phyloP scores from a whole-genome alignment of 2,329 filamentous ascomycete genomes.

The Paecilomyces formosus region DNA sequence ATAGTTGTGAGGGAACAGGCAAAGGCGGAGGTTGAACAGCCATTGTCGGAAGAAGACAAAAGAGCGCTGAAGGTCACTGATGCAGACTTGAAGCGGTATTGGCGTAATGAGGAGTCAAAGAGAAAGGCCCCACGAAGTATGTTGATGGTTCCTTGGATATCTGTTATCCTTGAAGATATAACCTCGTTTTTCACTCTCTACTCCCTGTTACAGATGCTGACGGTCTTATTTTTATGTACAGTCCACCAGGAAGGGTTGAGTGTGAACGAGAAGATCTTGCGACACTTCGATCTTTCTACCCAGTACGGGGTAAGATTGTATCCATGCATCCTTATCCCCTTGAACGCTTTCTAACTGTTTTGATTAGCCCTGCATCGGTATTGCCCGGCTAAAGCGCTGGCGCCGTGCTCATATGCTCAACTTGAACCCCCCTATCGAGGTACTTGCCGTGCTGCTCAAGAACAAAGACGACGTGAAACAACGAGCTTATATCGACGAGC shows the following conservation, averaged over 20 bases:
- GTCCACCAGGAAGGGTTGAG: conserved; percentile 71
- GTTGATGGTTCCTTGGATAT: conserved; percentile 4
- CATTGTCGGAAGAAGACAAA: conserved; percentile 25
- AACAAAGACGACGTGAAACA: conserved; percentile 43
- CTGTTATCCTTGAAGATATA: neutral
- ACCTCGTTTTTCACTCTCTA: too few relatives aligned
- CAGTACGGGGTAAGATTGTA: conserved; percentile 73
- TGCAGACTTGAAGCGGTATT: conserved; percentile 68
- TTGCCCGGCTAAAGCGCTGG: conserved; percentile 76
- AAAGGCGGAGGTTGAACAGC: conserved; percentile 34
- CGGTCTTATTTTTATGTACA: conserved; percentile 1
- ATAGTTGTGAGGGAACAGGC: conserved; percentile 40
- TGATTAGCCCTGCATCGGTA: conserved; percentile 76
- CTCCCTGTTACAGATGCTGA: neutral
- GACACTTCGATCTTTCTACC: conserved; percentile 86
- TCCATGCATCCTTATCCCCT: neutral
- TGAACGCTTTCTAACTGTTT: conserved; percentile 6
- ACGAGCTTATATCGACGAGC: conserved; percentile 55
- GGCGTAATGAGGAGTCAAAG: conserved; percentile 62
- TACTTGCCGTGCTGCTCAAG: conserved; percentile 73
- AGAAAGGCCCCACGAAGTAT: conserved; percentile 55
- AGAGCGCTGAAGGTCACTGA: conserved; percentile 58
- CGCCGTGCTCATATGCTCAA: conserved; percentile 74
- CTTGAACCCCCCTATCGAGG: conserved; percentile 81
- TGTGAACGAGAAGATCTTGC: conserved; percentile 73